Conservation (phyloP, 495 filamentous ascomycete genomes). For the Poronia punctata region DNA sequence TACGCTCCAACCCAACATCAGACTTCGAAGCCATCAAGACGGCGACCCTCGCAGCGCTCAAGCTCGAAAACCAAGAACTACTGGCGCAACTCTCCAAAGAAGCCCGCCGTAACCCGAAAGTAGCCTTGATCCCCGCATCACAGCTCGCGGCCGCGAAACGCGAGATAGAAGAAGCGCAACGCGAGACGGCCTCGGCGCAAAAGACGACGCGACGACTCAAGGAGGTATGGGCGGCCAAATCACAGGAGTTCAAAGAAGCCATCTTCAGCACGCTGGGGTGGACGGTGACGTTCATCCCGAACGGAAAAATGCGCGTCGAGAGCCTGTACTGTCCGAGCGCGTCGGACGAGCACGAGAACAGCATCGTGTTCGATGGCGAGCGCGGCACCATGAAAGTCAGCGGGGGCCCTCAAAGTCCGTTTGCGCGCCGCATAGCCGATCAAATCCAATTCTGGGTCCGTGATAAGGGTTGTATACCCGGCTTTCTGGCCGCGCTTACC, state of each 20-base stretch:
- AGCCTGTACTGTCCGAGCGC: slow-evolving; percentile 64
- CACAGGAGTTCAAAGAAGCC: slow-evolving; percentile 86
- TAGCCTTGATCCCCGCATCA: slow-evolving; percentile 60
- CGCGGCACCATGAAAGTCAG: slow-evolving; percentile 95
- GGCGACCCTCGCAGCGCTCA: slow-evolving; percentile 65
- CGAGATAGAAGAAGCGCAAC: slow-evolving; percentile 63
- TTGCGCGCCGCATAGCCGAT: slow-evolving; percentile 75
- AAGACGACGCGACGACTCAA: slow-evolving; percentile 80
- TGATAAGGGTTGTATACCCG: slow-evolving; percentile 82
- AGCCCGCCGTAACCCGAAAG: slow-evolving; percentile 22
- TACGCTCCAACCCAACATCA: slow-evolving; percentile 84
- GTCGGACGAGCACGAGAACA: slow-evolving; percentile 72
- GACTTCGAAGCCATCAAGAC: slow-evolving; percentile 75
- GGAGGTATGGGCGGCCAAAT: slow-evolving; percentile 83
- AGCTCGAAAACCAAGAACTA: slow-evolving; percentile 77
- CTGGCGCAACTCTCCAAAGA: slow-evolving; percentile 63
- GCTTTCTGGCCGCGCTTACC: slow-evolving; percentile 82
- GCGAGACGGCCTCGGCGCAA: slow-evolving; percentile 71
- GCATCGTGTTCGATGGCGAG: slow-evolving; percentile 94
- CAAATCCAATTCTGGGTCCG: slow-evolving; percentile 92
- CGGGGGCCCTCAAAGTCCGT: slow-evolving; percentile 77
- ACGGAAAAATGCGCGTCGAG: slow-evolving; percentile 83
- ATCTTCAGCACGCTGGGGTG: slow-evolving; percentile 84
- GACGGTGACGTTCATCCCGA: slow-evolving; percentile 87
- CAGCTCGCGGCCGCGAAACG: slow-evolving; percentile 65